Conservation (phyloP, 495 filamentous ascomycete species). For the Astrothelium subdiscretum region DNA sequence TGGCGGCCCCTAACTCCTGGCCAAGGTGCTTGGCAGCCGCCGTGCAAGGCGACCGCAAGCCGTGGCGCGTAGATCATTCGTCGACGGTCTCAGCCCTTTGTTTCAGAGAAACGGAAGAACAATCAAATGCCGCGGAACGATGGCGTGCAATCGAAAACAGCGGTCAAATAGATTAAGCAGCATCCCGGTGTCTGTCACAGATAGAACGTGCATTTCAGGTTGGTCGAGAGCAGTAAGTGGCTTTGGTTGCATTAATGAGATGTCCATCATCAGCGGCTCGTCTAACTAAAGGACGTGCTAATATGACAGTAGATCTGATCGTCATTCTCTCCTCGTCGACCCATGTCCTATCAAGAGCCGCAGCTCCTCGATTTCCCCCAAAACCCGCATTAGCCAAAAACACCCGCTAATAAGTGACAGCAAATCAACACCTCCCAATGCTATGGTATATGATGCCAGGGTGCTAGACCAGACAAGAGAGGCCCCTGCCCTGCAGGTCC, state of each 20-base stretch:
- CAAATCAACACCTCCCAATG: background rate
- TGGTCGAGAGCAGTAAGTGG: background rate
- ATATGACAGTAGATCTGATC: background rate
- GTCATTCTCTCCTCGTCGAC: background rate
- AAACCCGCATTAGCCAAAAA: background rate
- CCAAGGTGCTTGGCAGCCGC: no score
- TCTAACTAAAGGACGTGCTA: background rate
- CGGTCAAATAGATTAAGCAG: background rate
- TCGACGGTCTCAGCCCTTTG: background rate
- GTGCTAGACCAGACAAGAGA: background rate
- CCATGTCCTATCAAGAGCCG: background rate
- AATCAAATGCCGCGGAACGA: background rate
- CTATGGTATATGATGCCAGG: slow-evolving; percentile 1
- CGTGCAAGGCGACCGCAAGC: background rate
- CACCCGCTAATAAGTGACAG: background rate
- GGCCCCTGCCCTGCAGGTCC: slow-evolving; percentile 1
- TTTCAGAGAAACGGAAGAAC: background rate
- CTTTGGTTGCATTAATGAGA: background rate
- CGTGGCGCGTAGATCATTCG: background rate
- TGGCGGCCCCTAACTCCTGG: no score
- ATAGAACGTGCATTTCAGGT: background rate
- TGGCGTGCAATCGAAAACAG: background rate
- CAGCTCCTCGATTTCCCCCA: background rate
- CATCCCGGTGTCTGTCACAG: background rate
- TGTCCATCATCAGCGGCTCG: background rate